Percentiles rank a stretch among this genome's conserved stretches.
phyloP scores from a whole-genome alignment of 257 asterid species.

The Echium plantagineum region DNA sequence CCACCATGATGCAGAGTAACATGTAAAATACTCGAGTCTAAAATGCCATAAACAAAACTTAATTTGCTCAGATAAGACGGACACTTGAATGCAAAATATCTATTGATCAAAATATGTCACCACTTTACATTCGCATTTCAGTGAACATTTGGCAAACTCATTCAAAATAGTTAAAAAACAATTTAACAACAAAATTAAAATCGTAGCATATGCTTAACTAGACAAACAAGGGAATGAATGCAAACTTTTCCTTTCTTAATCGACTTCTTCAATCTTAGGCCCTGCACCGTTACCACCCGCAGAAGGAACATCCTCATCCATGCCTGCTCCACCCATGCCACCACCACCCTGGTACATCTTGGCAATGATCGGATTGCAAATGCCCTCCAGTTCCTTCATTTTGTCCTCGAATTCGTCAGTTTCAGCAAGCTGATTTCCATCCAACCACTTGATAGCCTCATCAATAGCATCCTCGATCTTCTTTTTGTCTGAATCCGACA shows the following conservation, averaged over 20 bases:
- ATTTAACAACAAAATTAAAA: too few relatives aligned
- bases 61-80: too few relatives aligned
- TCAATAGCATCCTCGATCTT: conserved; percentile 47
- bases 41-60: too few relatives aligned
- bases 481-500: conserved; percentile 39
- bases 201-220: too few relatives aligned
- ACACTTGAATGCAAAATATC: too few relatives aligned
- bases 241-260: neutral
- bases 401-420: conserved; percentile 11
- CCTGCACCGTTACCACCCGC: conserved; percentile 14
- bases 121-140: too few relatives aligned
- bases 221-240: too few relatives aligned
- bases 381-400: conserved; percentile 17
- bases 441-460: conserved; percentile 13
- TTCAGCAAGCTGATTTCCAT: conserved; percentile 10
- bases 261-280: conserved; percentile 26
- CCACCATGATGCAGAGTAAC: too few relatives aligned
- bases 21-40: too few relatives aligned
- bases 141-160: too few relatives aligned
- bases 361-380: conserved; percentile 28
- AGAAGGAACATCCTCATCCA: conserved; percentile 21
- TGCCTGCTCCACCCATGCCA: conserved; percentile 16
- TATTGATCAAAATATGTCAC: too few relatives aligned
- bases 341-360: conserved; percentile 25
- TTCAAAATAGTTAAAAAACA: too few relatives aligned